phyloP scores from a whole-genome alignment of 352 stramenopile species.

The Halophytophthora batemanensis region DNA sequence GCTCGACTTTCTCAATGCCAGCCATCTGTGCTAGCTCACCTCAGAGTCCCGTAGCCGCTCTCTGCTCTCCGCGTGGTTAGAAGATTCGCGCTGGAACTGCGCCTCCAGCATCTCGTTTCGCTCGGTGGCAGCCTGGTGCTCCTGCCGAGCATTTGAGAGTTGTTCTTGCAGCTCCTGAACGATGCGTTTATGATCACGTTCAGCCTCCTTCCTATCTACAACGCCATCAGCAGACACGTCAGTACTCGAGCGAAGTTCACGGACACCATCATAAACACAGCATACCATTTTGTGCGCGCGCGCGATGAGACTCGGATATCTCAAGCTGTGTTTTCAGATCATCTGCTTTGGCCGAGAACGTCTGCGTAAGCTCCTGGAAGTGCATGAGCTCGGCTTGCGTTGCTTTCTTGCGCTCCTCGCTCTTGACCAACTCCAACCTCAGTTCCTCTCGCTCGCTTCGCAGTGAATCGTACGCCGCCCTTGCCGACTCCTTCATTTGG shows the following conservation, averaged over 20 bases:
- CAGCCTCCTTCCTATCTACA: slow-evolving; percentile 39
- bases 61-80: slow-evolving; percentile 41
- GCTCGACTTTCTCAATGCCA: too few species aligned
- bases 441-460: slow-evolving; percentile 59
- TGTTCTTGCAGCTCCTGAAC: slow-evolving; percentile 31
- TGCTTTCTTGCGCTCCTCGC: slow-evolving; percentile 41
- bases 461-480: slow-evolving; percentile 61
- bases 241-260: too few species aligned
- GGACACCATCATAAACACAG: background rate
- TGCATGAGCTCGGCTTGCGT: slow-evolving; percentile 48
- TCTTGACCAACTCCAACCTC: slow-evolving; percentile 48
- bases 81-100: slow-evolving; percentile 42
- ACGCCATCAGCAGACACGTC: slow-evolving; percentile 1
- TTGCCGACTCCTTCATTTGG: slow-evolving; percentile 64
- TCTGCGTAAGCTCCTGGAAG: slow-evolving; percentile 43
- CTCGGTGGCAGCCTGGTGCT: slow-evolving; percentile 24
- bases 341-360: slow-evolving; percentile 50
- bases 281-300: slow-evolving; percentile 33
- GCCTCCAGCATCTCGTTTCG: slow-evolving; percentile 31
- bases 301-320: slow-evolving; percentile 37
- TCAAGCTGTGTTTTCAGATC: slow-evolving; percentile 50
- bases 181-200: slow-evolving; percentile 28
- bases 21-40: too few species aligned
- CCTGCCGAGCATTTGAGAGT: slow-evolving; percentile 25
- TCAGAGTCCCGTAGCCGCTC: slow-evolving; percentile 54